A percentile compares a stretch with the other conserved stretches of the same genome.
phyloP scores from a whole-genome alignment of 2,329 filamentous ascomycete species.

The Apiospora kogelbergensis region DNA sequence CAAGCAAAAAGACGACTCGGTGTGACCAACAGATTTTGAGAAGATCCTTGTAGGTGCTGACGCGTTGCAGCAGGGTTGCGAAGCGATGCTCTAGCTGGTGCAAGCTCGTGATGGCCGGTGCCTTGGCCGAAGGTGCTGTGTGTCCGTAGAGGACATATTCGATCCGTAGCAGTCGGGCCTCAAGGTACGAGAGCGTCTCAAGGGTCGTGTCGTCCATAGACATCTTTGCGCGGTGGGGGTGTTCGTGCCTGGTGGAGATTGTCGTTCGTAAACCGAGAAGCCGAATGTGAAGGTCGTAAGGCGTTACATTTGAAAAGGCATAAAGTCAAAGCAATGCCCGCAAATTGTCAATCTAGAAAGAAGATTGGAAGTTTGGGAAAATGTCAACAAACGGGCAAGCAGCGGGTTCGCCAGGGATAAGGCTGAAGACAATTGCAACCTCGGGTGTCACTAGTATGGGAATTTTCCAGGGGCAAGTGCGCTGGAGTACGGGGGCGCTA shows the following conservation, averaged over 20 bases:
- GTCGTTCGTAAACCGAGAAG: slow-evolving; percentile 1
- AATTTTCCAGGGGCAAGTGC: not conserved
- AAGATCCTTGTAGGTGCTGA: slow-evolving; percentile 59
- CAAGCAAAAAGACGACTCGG: not conserved
- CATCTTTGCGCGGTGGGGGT: not conserved
- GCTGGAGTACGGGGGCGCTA: slow-evolving; percentile 3
- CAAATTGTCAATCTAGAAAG: not conserved
- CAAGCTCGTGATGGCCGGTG: slow-evolving; percentile 44
- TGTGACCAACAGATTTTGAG: slow-evolving; percentile 53
- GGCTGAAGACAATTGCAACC: slow-evolving; percentile 2
- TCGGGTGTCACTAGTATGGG: not conserved
- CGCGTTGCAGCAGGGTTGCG: slow-evolving; percentile 43
- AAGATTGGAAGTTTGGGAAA: not conserved
- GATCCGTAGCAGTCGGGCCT: slow-evolving; percentile 57
- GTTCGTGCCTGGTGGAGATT: not conserved
- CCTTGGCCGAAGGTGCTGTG: slow-evolving; percentile 31
- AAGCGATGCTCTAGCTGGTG: slow-evolving; percentile 56
- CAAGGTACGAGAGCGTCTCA: slow-evolving; percentile 55
- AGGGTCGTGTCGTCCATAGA: slow-evolving; percentile 53
- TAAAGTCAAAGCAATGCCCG: not conserved
- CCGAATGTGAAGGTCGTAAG: not conserved
- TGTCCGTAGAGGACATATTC: slow-evolving; percentile 59
- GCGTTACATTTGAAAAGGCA: not conserved
- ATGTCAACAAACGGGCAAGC: not conserved
- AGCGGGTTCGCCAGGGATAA: not conserved